phyloP scores from a whole-genome alignment of 1,284 basidiomycete genomes.

The Microbotryum lychnidis-dioicae region DNA sequence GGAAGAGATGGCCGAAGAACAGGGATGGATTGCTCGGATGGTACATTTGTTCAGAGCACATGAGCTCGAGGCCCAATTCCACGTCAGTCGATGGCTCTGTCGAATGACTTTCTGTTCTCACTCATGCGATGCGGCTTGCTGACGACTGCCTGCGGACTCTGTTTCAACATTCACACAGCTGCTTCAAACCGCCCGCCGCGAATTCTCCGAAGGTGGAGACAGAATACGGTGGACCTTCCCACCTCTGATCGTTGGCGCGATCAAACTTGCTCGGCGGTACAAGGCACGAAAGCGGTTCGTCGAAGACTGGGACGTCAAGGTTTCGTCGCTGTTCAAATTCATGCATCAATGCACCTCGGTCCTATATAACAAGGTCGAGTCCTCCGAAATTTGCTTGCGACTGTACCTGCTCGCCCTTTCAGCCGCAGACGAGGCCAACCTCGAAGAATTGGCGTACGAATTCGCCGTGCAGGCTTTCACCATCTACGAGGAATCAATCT shows the following conservation, averaged over 20 bases:
- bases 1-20: conserved; percentile 89
- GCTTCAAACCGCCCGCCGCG: conserved; percentile 73
- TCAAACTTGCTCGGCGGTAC: conserved; percentile 81
- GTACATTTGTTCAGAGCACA: conserved; percentile 85
- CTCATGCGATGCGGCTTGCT: not conserved
- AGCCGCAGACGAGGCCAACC: conserved; percentile 80
- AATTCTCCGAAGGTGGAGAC: conserved; percentile 83
- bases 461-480: conserved; percentile 92
- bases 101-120: not conserved
- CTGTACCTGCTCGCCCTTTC: conserved; percentile 90
- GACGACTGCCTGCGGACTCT: conserved; percentile 5
- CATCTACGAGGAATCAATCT: conserved; percentile 91
- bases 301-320: conserved; percentile 71
- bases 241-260: conserved; percentile 78
- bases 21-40: conserved; percentile 94
- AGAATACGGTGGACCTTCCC: conserved; percentile 91
- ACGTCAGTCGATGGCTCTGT: conserved; percentile 49
- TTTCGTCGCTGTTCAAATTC: conserved; percentile 78
- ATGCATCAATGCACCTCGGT: conserved; percentile 76
- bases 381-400: conserved; percentile 72
- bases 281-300: conserved; percentile 52
- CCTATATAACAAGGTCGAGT: conserved; percentile 78
- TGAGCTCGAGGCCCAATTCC: conserved; percentile 72
- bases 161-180: conserved; percentile 48
- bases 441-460: conserved; percentile 89